Conservation (phyloP, 2,329 filamentous ascomycete genomes). For the Fusarium goolgardi region DNA sequence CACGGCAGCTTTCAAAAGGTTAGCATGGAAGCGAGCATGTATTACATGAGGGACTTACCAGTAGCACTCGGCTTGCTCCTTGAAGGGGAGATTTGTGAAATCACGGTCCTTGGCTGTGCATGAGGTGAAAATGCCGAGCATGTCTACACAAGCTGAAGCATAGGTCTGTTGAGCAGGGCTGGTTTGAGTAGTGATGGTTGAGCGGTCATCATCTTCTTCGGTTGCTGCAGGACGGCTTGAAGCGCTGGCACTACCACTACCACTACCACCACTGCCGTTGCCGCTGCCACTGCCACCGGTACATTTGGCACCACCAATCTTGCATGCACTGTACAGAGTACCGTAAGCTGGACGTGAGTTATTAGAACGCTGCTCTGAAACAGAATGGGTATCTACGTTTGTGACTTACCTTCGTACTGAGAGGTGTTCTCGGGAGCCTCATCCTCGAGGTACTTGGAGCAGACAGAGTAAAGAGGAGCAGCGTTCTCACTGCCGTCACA, state of each 20-base stretch:
- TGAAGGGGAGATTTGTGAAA: slow-evolving; percentile 45
- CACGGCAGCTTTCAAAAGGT: slow-evolving; percentile 43
- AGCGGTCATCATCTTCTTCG: slow-evolving; percentile 1
- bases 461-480: slow-evolving; percentile 46
- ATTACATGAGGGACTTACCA: slow-evolving; percentile 42
- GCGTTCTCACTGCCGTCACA: slow-evolving; percentile 40
- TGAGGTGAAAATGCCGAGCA: slow-evolving; percentile 46
- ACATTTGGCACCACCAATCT: slow-evolving; percentile 22
- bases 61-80: slow-evolving; percentile 50
- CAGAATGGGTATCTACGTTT: not conserved
- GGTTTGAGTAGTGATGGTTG: slow-evolving; percentile 26
- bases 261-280: not conserved
- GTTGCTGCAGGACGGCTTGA: slow-evolving; percentile 16
- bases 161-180: slow-evolving; percentile 35
- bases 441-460: slow-evolving; percentile 46
- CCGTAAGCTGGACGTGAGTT: slow-evolving; percentile 41
- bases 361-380: slow-evolving; percentile 13
- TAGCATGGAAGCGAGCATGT: slow-evolving; percentile 7
- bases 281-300: slow-evolving; percentile 4
- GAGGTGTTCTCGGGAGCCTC: slow-evolving; percentile 40
- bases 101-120: slow-evolving; percentile 42
- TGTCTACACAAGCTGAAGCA: slow-evolving; percentile 44
- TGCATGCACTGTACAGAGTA: slow-evolving; percentile 45
- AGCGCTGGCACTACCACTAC: not conserved
- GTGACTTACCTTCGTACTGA: slow-evolving; percentile 45